These are phyloP conservation scores for Carallia pectinifolia DNA, from an alignment of 345 rosid species.

Conservation along the genomic window DNA sequence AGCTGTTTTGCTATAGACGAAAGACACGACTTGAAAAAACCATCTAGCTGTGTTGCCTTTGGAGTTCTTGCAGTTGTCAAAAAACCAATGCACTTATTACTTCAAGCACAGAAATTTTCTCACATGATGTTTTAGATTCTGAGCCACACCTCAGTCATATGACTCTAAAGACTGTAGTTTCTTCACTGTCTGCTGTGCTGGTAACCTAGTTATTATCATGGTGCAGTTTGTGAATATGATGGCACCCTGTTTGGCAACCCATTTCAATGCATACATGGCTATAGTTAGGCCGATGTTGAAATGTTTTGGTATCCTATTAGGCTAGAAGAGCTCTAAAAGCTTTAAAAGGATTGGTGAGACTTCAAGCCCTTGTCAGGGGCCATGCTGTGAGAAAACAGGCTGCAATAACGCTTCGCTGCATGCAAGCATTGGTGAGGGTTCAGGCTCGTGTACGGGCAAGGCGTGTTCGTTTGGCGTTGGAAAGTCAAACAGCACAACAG, in stretches of 20 bases:
- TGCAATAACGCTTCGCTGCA: conserved; percentile 97
- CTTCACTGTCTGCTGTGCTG: neutral
- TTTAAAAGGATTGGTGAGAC: conserved; percentile 95
- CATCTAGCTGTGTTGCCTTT: too few species aligned
- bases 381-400: conserved; percentile 99
- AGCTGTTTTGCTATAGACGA: too few species aligned
- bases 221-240: neutral
- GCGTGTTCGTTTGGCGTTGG: conserved; percentile 90
- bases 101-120: too few species aligned
- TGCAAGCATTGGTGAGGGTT: conserved; percentile 99
- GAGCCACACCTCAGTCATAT: too few species aligned
- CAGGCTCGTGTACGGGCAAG: conserved; percentile 99
- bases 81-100: too few species aligned
- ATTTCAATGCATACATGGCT: neutral
- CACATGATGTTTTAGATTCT: too few species aligned
- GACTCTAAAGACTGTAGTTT: neutral
- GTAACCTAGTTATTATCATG: neutral
- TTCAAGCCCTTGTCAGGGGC: conserved; percentile 97
- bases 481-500: conserved; percentile 75
- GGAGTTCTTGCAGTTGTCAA: too few species aligned
- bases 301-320: conserved; percentile 38
- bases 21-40: too few species aligned
- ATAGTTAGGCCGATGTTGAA: conserved; percentile 8
- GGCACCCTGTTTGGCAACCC: neutral
- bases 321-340: conserved; percentile 98